Base-by-base conservation (phyloP, 1,139 yeast species). In the Saccharomyces pastorianus region DNA sequence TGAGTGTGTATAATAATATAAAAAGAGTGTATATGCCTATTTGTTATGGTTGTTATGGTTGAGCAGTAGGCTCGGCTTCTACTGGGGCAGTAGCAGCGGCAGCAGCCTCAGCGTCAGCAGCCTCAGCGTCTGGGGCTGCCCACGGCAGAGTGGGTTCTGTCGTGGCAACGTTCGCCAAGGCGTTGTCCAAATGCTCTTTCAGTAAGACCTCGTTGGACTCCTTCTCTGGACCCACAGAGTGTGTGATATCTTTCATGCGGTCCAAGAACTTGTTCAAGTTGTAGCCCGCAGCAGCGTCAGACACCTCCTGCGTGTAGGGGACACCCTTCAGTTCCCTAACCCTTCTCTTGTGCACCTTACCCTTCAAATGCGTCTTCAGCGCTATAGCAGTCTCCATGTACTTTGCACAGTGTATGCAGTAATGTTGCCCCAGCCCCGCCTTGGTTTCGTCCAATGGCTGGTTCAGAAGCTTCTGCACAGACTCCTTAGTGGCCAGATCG, bases 361-460 rank as follows among this genome's bases (percentile, higher is more conserved):
- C 79, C 64, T 82, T 81, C 60, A 78, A 73, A 72, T 93, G 99
- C 27, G 84, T 78, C 60, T 82, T 82, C 58, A 88, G 76, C 13
- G 96, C 87, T 46, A 73, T 70, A 53, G 86, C 91, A 57, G 84
- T 84, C 67, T 91, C 97, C 66, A 83, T 89, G 70, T 93, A 89
- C 71, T 85, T 88, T 52, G 96, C 96, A 76, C 99, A 93, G 61
- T 90, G 96, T 55, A 93, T 79, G 72, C 98, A 93, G 71, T 89
- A 93, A 71, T 83, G 86, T 72, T 93, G 98, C 17, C 97, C 99
- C 61, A 93, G 74, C 3, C 99, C 99, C 0, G 97, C 93, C 68
- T 85, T 85, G 51, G 83, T 83, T 73, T 91, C 98, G 71, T 93
- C 97, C 55, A 88, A 71, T 11, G 89, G 87, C 72, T 91, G 98